Conservation (phyloP, 2,329 filamentous ascomycete genomes). For the Neofusicoccum umdonicola region DNA sequence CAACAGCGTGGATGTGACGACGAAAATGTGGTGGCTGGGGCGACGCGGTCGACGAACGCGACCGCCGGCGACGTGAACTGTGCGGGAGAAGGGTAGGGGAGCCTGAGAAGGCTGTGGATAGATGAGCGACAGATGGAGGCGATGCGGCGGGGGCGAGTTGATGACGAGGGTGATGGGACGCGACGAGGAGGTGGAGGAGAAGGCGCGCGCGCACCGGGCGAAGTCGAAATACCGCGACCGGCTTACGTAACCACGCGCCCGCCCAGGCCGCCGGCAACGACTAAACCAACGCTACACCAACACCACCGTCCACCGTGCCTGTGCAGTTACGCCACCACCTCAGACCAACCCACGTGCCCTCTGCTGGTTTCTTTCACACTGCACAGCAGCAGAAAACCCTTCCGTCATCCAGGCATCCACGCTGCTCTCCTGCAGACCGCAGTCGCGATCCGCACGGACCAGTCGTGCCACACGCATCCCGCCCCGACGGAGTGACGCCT, state of each 20-base stretch:
- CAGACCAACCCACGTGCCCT: too few relatives aligned
- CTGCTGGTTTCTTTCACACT: not conserved
- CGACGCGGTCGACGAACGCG: not conserved
- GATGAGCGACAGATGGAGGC: not conserved
- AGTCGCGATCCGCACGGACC: not conserved
- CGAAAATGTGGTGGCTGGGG: not conserved
- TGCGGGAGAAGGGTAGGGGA: not conserved
- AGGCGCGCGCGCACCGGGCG: not conserved
- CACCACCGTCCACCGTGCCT: too few relatives aligned
- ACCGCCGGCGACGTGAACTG: not conserved
- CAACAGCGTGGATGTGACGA: not conserved
- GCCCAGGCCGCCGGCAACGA: not conserved
- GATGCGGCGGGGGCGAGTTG: constrained; percentile 2
- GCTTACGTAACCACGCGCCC: not conserved
- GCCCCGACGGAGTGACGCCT: not conserved
- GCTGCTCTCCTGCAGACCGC: too few relatives aligned
- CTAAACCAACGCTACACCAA: not conserved
- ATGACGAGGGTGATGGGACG: not conserved
- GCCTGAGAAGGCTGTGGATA: not conserved
- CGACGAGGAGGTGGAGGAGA: not conserved
- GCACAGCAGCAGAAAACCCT: not conserved
- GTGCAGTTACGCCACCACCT: too few relatives aligned
- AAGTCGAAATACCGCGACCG: not conserved
- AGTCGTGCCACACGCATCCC: not conserved
- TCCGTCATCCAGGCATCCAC: too few relatives aligned